phyloP scores from a whole-genome alignment of 2,329 filamentous ascomycete species.

The Fusarium heterosporum region DNA sequence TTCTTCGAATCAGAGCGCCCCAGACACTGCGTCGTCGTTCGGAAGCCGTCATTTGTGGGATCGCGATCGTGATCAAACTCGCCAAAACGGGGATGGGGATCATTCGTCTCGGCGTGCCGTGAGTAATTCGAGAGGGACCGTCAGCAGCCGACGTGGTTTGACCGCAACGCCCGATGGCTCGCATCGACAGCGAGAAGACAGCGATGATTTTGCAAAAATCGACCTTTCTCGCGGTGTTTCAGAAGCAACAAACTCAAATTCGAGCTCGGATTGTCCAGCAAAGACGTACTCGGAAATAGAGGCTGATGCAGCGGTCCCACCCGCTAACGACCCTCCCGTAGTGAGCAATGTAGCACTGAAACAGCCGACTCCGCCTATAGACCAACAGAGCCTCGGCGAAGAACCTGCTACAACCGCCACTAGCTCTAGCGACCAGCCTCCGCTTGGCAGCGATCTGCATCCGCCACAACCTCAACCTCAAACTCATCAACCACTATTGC shows the following conservation, averaged over 20 bases:
- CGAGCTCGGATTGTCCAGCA: slow-evolving; percentile 19
- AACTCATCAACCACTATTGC: slow-evolving; percentile 35
- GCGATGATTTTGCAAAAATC: slow-evolving; percentile 21
- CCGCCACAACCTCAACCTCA: slow-evolving; percentile 40
- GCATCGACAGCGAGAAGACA: slow-evolving; percentile 25
- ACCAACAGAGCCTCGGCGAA: slow-evolving; percentile 41
- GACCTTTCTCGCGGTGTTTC: slow-evolving; percentile 20
- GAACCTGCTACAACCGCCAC: slow-evolving; percentile 38
- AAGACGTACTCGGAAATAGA: slow-evolving; percentile 32
- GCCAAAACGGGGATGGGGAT: slow-evolving; percentile 32
- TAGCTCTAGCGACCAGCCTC: slow-evolving; percentile 44
- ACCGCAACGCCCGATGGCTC: slow-evolving; percentile 34
- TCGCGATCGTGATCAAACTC: slow-evolving; percentile 40
- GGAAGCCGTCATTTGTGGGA: slow-evolving; percentile 44
- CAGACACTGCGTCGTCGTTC: slow-evolving; percentile 38
- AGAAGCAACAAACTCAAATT: slow-evolving; percentile 27
- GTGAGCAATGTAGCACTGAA: slow-evolving; percentile 36
- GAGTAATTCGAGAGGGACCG: slow-evolving; percentile 41
- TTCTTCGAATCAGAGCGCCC: slow-evolving; percentile 49
- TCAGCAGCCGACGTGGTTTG: slow-evolving; percentile 35
- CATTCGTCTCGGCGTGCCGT: slow-evolving; percentile 34
- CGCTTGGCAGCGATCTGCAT: slow-evolving; percentile 40
- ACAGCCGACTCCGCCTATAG: slow-evolving; percentile 37
- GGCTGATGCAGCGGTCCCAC: slow-evolving; percentile 37
- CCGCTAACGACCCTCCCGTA: slow-evolving; percentile 33